A percentile compares a stretch with the other conserved stretches of the same genome.
Conservation (phyloP, 345 rosid species). For the Hibiscus trionum region DNA sequence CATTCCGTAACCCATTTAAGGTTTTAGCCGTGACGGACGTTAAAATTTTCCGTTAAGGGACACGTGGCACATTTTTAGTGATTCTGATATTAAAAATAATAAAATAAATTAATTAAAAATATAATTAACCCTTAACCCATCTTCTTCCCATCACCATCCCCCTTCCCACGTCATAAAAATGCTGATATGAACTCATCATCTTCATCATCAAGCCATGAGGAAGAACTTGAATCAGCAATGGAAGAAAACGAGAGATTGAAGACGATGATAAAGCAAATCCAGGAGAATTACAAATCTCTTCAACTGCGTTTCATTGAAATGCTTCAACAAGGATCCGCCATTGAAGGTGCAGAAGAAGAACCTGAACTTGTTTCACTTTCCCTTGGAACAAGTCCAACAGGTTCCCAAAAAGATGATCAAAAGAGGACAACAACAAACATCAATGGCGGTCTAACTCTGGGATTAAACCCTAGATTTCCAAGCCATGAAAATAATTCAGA, state of each 20-base stretch:
- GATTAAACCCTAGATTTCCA: no score
- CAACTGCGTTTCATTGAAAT: constrained; percentile 51
- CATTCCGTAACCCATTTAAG: no score
- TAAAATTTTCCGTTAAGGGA: no score
- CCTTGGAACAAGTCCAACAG: constrained; percentile 44
- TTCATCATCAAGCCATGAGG: constrained; percentile 22
- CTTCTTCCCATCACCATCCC: no score
- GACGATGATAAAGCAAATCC: constrained; percentile 42
- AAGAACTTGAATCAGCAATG: constrained; percentile 48
- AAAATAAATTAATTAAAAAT: no score
- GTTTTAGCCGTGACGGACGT: no score
- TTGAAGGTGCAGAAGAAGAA: constrained; percentile 22
- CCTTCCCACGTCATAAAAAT: constrained; percentile 1
- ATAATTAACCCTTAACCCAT: no score
- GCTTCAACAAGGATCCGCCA: constrained; percentile 31
- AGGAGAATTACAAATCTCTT: constrained; percentile 60
- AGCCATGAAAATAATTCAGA: no score
- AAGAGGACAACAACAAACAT: neutral
- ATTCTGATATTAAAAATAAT: no score
- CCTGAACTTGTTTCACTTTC: constrained; percentile 59
- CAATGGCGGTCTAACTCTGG: constrained; percentile 44
- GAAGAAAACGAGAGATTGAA: constrained; percentile 67
- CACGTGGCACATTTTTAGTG: no score
- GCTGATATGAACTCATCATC: constrained; percentile 20
- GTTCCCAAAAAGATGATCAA: constrained; percentile 30